Base-by-base conservation (phyloP, 495 filamentous ascomycete species). In the Amorphotheca resinae region DNA sequence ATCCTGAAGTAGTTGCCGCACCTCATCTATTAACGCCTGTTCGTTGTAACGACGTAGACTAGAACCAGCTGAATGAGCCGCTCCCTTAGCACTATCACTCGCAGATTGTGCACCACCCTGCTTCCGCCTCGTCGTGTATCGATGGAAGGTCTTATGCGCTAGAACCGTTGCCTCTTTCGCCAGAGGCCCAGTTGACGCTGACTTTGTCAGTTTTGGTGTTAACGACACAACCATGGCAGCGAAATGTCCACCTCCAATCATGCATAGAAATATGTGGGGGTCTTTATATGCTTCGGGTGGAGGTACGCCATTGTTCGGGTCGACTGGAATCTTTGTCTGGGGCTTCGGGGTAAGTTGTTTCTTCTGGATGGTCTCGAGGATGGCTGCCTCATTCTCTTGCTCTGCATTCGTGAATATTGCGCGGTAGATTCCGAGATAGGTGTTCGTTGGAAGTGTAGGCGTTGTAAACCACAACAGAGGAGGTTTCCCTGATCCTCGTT, bases 211-310 rank as follows among this genome's bases (percentile, higher is more conserved):
- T 49, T 83, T 86, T 0, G 93, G 88, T 0, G 83, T 79, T 2
- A 96, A 69, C 2, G 87, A 85, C 15, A 96, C 80, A 23, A 96
- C 67, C 87, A 96, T 95, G 16, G 83, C 93, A 0, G 91, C 91
- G 58, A 98, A 96, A 53, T 98, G 91, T 1, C 91, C 91, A 49
- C 91, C 91, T 6, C 91, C 91, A 42, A 96, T 93, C 91, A 98
- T 98, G 59, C 87, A 96, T 43, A 96, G 73, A 54, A 98, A 95
- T 20, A 93, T 74, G 52, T 95, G 88, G 4, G 84, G 84, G 21
- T 76, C 68, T 31, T 73, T 73, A 56, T 73, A 68, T 2, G 63
- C 59, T 8, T 64, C 52, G 0, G 72, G 66, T 3, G 69, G 48
- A 1, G 67, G 59, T 28, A 68, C 69, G 16, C 69, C 73, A 7